These are phyloP conservation scores for Suhomyces yuchorum DNA, from an alignment of 1,139 yeast species.

Conservation along the genomic window DNA sequence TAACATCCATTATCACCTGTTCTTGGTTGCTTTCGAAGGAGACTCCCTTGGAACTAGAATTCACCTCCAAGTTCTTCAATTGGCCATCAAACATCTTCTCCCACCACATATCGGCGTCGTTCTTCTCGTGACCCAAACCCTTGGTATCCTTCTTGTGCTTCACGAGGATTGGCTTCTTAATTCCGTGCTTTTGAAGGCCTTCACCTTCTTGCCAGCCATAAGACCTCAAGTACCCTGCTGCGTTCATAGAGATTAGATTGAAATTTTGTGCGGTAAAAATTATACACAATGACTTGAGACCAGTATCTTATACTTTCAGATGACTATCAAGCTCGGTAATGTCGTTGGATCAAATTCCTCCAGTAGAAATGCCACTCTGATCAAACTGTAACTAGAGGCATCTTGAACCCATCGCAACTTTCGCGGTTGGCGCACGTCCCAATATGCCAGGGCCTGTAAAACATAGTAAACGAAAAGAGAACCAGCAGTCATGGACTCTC, in stretches of 20 bases:
- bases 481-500: constrained; percentile 2
- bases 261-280: not conserved
- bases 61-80: constrained; percentile 73
- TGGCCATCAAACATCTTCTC: constrained; percentile 93
- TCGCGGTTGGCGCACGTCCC: constrained; percentile 3
- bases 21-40: constrained; percentile 48
- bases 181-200: constrained; percentile 76
- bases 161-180: constrained; percentile 82
- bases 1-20: constrained; percentile 39
- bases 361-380: not conserved
- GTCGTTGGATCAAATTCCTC: not conserved
- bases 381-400: not conserved
- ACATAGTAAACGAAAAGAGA: not conserved
- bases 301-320: not conserved
- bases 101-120: constrained; percentile 94
- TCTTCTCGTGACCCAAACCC: constrained; percentile 77
- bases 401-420: constrained; percentile 2
- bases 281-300: not conserved
- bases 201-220: constrained; percentile 95
- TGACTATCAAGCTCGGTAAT: not conserved
- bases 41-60: constrained; percentile 26
- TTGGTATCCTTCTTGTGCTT: constrained; percentile 88
- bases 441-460: not conserved
- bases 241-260: constrained; percentile 55
- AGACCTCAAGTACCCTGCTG: constrained; percentile 67